Base-by-base conservation (phyloP, 768 basidiomycete species). In the Xerocomus brunneocitrinus region DNA sequence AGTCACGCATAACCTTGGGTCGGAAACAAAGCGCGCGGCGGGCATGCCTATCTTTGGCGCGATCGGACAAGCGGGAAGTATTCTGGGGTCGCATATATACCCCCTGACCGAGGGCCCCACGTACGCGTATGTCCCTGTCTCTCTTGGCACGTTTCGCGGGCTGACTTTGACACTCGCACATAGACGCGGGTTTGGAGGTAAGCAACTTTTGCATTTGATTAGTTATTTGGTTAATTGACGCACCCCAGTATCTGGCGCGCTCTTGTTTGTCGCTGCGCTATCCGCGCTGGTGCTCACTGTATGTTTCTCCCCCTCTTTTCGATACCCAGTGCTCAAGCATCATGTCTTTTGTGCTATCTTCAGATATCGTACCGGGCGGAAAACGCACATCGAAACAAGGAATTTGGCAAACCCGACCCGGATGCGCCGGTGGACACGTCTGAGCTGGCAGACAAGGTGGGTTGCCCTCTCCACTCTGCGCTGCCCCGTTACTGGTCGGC, bases 331-430 rank as follows among this genome's bases (percentile, higher is more conserved):
- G 13, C 34, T 14, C 40, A 27, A 13, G 27, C 28, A 19, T n/a
- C 28, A 25, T 16, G 10, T 28, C 0, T 31, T 31, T 31, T 31
- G 30, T 5, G 9, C 16, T 12, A 8, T 9, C 2, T 44, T 6
- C 28, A 88, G 86, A 67, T 78, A 13, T 85, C 84, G 2, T 89
- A 85, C 60, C 79, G 80, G 38, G 58, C 67, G 60, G 85, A 87
- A 28, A 89, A 89, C 53, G 70, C 73, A 5, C 73, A 74, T 14
- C 72, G 86, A 38, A 76, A 88, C 59, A 69, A 66, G 41, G 53
- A 70, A 27, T 79, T 82, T 52, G 87, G 87, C 1, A 74, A 73
- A 49, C 78, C 76, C 1, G 67, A 73, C 47, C 69, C 68, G 8
- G 69, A 77, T 53, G 73, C 72, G 7, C 76, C 70, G 19, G 81